A percentile compares a stretch with the other conserved stretches of the same genome.
Evolutionary conservation across 352 stramenopile species (phyloP).

Genomic region (Pythium chondricola): DNA sequence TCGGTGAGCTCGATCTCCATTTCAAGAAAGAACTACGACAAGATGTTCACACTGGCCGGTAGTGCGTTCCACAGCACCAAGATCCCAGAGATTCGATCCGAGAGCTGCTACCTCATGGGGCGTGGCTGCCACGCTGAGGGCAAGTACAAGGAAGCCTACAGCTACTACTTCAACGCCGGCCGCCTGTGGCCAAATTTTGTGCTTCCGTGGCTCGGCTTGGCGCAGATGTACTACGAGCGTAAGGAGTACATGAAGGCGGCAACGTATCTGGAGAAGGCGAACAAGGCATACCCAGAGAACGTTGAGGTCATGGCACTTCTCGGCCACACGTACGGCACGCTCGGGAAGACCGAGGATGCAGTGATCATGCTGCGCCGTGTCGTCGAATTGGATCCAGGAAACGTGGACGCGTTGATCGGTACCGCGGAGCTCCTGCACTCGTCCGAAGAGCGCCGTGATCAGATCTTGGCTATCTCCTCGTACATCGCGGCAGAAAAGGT

Average conservation of each 20-base stretch:
- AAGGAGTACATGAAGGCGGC: slow-evolving; percentile 80
- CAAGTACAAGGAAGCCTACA: slow-evolving; percentile 94
- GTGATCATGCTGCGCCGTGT: slow-evolving; percentile 76
- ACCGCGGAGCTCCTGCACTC: slow-evolving; percentile 75
- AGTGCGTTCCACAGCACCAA: slow-evolving; percentile 88
- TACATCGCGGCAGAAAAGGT: slow-evolving; percentile 86
- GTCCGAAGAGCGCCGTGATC: slow-evolving; percentile 79
- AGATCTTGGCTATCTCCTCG: slow-evolving; percentile 86
- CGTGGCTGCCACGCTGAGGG: slow-evolving; percentile 92
- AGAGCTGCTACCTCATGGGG: slow-evolving; percentile 95
- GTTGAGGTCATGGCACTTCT: slow-evolving; percentile 80
- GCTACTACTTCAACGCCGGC: slow-evolving; percentile 94
- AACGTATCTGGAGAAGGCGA: slow-evolving; percentile 84
- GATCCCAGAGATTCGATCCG: slow-evolving; percentile 90
- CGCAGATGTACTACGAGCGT: slow-evolving; percentile 88
- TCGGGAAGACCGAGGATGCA: slow-evolving; percentile 77
- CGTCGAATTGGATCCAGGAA: slow-evolving; percentile 78
- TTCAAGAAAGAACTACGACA: slow-evolving; percentile 86
- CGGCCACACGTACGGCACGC: slow-evolving; percentile 74
- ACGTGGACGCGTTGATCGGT: slow-evolving; percentile 78
- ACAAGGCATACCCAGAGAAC: slow-evolving; percentile 86
- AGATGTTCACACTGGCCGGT: slow-evolving; percentile 85
- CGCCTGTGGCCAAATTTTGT: slow-evolving; percentile 85
- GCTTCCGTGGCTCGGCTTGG: slow-evolving; percentile 77
- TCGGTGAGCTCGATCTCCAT: slow-evolving; percentile 54